Base-by-base conservation (phyloP, 2,329 filamentous ascomycete genomes). In the Chaetomium globosum region DNA sequence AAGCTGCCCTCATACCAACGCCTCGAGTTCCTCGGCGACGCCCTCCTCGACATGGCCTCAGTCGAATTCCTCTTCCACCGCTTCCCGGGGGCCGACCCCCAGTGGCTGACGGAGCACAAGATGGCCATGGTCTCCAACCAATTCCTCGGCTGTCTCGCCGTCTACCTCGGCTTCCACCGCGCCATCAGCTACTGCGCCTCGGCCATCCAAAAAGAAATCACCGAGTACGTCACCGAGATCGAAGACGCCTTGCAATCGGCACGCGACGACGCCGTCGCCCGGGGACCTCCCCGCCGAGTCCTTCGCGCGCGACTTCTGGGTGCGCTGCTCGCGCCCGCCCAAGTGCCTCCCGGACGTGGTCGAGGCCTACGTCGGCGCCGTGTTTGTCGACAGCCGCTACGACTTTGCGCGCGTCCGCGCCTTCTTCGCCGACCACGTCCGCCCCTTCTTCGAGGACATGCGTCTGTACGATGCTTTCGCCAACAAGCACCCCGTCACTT, bases 41-140 rank as follows among this genome's bases (percentile, higher is more conserved):
- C 94, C 0, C 82, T 98, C 1, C 86, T 96, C 1, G 93, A 97
- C 74, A 90, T 94, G 86, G 89, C 83, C 12, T 92, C 89, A 72
- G 89, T 98, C 62, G 90, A 93, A 71, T 87, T 91, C 71, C 82
- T 99, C 4, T 98, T 92, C 78, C 83, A 87, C 70, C 83, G 81
- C 3, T 92, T 90, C 71, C 92, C 93, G 0, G 80, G 86, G 59
- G 91, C 89, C 65, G 93, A 97, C 73, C 94, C 95, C 0, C 93
- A 98, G 75, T 98, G 94, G 94, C 82, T 99, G 65, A 98, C 95
- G 0, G 95, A 98, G 77, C 94, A 98, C 82, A 98, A 98, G 79
- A 97, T 96, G 88, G 92, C 93, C n/a, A 97, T 99, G 91, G 93
- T 95, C 0, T 95, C 92, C 61, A 99, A 99, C 79, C 93, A 93